Conservation (phyloP, 2,329 filamentous ascomycete genomes). For the Fusarium compactum region DNA sequence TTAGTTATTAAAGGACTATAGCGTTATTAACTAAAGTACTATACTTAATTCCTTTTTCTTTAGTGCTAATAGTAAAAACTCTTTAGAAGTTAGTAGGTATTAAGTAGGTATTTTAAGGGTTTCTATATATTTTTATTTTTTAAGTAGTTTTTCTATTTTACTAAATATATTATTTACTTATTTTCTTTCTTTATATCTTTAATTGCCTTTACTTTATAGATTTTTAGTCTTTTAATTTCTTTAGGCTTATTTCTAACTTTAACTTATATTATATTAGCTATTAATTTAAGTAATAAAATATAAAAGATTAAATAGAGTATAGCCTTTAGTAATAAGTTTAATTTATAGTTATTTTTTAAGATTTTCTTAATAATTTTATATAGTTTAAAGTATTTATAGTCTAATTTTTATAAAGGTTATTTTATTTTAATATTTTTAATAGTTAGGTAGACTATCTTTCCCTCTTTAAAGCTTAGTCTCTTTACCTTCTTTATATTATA, state of each 20-base stretch:
- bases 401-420: slow-evolving; percentile 33
- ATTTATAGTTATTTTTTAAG: no score
- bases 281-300: slow-evolving; percentile 23
- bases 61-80: no score
- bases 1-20: no score
- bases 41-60: no score
- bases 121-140: slow-evolving; percentile 39
- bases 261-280: background rate
- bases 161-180: background rate
- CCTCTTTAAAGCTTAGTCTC: no score
- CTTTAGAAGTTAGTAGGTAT: background rate
- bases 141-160: slow-evolving; percentile 32
- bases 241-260: background rate
- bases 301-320: no score
- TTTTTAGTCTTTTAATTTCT: background rate
- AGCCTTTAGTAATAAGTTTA: no score
- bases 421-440: slow-evolving; percentile 36
- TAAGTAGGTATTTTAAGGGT: slow-evolving; percentile 23
- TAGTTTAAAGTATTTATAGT: slow-evolving; percentile 37
- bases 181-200: background rate
- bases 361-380: slow-evolving; percentile 8
- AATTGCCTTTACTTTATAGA: background rate
- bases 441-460: slow-evolving; percentile 20
- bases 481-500: no score
- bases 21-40: no score